phyloP scores from a whole-genome alignment of 2,329 filamentous ascomycete species.

The Leptographium wingfieldii region DNA sequence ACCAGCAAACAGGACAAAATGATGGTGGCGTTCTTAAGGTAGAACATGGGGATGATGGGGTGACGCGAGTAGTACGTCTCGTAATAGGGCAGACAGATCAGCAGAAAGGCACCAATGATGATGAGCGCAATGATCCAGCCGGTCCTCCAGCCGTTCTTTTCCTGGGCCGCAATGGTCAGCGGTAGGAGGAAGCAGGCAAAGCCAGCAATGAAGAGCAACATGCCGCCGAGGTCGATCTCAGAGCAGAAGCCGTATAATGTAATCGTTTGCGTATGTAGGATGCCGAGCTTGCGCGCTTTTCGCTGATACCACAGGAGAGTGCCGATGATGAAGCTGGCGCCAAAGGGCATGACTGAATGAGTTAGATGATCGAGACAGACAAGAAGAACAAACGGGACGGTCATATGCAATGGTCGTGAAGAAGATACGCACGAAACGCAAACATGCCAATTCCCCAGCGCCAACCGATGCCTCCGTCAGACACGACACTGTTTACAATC shows the following conservation, averaged over 20 bases:
- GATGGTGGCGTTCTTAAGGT: constrained; percentile 30
- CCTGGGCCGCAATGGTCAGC: constrained; percentile 29
- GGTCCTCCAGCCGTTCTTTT: constrained; percentile 27
- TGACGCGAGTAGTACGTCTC: constrained; percentile 30
- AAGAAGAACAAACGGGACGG: not conserved
- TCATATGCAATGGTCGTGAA: not conserved
- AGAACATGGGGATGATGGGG: constrained; percentile 32
- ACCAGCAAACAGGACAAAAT: constrained; percentile 26
- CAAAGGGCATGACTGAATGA: constrained; percentile 37
- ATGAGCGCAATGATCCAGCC: constrained; percentile 33
- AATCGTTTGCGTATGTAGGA: not conserved
- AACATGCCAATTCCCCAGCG: constrained; percentile 39
- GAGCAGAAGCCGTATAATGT: constrained; percentile 22
- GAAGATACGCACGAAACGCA: not conserved
- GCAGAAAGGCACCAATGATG: constrained; percentile 24
- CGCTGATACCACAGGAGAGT: constrained; percentile 15
- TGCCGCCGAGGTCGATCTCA: constrained; percentile 27
- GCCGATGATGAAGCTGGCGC: constrained; percentile 34
- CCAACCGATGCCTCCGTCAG: constrained; percentile 28
- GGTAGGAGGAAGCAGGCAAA: constrained; percentile 34
- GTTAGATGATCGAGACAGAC: not conserved
- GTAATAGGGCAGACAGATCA: constrained; percentile 31
- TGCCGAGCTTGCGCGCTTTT: not conserved
- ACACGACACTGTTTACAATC: constrained; percentile 25
- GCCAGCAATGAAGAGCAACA: constrained; percentile 33